phyloP scores from a whole-genome alignment of 2,329 filamentous ascomycete genomes.

The Trichophyton simii region DNA sequence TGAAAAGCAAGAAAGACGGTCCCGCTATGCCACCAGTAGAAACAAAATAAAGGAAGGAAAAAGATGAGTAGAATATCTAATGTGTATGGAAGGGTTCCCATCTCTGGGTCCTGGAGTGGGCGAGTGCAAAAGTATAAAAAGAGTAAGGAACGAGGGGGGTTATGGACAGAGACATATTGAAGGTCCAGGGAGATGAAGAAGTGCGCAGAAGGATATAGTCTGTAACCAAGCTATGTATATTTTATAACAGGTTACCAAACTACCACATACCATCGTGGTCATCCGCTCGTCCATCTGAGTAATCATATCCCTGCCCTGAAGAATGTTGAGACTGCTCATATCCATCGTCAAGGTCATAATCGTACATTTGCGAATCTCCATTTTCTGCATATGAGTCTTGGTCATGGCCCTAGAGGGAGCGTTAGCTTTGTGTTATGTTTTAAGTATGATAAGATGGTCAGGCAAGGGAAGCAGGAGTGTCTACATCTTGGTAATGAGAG shows the following conservation, averaged over 20 bases:
- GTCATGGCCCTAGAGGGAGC: constrained; percentile 14
- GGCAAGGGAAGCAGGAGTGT: not conserved
- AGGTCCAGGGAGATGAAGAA: not conserved
- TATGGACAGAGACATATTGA: not conserved
- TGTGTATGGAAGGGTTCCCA: not conserved
- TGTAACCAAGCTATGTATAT: not conserved
- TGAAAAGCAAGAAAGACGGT: constrained; percentile 2
- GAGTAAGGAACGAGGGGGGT: not conserved
- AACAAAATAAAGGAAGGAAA: not conserved
- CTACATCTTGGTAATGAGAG: constrained; percentile 32
- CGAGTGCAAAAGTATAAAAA: not conserved
- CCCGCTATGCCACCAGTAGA: constrained; percentile 14
- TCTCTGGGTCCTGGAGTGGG: not conserved
- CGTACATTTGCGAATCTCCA: constrained; percentile 41
- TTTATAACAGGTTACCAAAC: not conserved
- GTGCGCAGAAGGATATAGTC: not conserved
- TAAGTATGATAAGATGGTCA: not conserved
- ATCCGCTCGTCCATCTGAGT: constrained; percentile 20
- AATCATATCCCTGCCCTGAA: constrained; percentile 30
- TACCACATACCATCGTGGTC: constrained; percentile 40
- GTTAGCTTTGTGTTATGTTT: not conserved
- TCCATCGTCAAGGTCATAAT: constrained; percentile 36
- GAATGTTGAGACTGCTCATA: constrained; percentile 25
- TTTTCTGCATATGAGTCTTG: constrained; percentile 31
- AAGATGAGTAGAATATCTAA: not conserved